A percentile compares a stretch with the other conserved stretches of the same genome.
Conservation (phyloP, 129 eudicot genomes). For the Tagetes erecta region DNA sequence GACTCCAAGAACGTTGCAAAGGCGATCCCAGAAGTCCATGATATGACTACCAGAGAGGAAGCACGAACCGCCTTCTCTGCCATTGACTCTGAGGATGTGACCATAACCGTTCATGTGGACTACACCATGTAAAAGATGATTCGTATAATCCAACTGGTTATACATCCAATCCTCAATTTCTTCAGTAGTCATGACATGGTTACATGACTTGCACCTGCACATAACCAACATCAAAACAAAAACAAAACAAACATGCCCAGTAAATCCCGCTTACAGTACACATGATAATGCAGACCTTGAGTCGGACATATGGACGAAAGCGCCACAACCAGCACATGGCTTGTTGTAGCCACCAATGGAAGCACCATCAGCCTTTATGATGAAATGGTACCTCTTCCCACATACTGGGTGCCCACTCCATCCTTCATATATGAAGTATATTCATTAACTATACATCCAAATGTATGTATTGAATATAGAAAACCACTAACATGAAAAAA, state of each 20-base stretch:
- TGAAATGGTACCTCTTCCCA: constrained; percentile 90
- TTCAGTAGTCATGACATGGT: constrained; percentile 71
- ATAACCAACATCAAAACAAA: neutral
- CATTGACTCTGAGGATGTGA: constrained; percentile 89
- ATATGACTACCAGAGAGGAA: constrained; percentile 76
- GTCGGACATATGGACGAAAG: constrained; percentile 56
- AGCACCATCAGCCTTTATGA: constrained; percentile 78
- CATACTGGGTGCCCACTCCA: constrained; percentile 97
- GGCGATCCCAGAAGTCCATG: constrained; percentile 97
- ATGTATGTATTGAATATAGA: no score
- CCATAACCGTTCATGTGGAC: constrained; percentile 88
- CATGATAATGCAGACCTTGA: constrained; percentile 47
- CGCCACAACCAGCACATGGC: constrained; percentile 78
- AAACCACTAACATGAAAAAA: no score
- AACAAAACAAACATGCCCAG: no score
- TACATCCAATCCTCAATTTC: constrained; percentile 94
- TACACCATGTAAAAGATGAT: constrained; percentile 87
- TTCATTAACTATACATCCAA: neutral
- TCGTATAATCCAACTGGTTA: constrained; percentile 79
- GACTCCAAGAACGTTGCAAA: constrained; percentile 81
- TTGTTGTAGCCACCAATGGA: constrained; percentile 79
- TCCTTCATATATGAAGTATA: constrained; percentile 43
- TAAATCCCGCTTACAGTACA: no score
- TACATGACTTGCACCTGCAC: constrained; percentile 85
- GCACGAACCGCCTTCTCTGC: constrained; percentile 90